These are phyloP conservation scores for Castanospermum australe DNA, from an alignment of 306 rosid species.

Conservation along the genomic window DNA sequence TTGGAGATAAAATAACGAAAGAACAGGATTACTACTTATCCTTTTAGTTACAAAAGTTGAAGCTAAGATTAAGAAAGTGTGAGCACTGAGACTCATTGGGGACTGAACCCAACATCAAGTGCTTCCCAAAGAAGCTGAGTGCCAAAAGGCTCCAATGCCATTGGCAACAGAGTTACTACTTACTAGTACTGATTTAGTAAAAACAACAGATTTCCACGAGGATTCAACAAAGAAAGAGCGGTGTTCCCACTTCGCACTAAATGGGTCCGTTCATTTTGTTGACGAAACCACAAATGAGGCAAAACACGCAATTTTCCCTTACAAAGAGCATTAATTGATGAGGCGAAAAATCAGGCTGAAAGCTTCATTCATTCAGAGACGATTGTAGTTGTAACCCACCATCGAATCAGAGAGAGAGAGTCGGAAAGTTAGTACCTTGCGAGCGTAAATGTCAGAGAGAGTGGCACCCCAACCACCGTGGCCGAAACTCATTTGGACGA, in stretches of 20 bases:
- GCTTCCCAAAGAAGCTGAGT: too few relatives aligned
- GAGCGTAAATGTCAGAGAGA: slow-evolving; percentile 64
- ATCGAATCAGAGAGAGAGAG: not conserved
- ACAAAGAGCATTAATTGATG: not conserved
- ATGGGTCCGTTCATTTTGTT: not conserved
- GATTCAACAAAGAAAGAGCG: too few relatives aligned
- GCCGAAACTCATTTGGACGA: slow-evolving; percentile 62
- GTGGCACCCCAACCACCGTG: slow-evolving; percentile 71
- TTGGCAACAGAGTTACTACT: not conserved
- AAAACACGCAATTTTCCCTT: not conserved
- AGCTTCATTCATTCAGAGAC: not conserved
- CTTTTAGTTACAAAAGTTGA: not conserved
- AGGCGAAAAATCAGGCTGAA: not conserved
- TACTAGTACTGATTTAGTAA: not conserved
- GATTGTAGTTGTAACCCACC: not conserved
- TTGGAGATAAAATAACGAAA: not conserved
- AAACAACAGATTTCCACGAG: not conserved
- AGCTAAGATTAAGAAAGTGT: not conserved
- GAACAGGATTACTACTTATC: not conserved
- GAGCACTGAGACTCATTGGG: not conserved
- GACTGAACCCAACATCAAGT: not conserved
- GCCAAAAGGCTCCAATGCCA: not conserved
- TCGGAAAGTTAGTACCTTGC: slow-evolving; percentile 39
- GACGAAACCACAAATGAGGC: not conserved
- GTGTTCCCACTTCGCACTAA: too few relatives aligned